Conservation (phyloP, 306 rosid species). For the Nissolia schottii region DNA sequence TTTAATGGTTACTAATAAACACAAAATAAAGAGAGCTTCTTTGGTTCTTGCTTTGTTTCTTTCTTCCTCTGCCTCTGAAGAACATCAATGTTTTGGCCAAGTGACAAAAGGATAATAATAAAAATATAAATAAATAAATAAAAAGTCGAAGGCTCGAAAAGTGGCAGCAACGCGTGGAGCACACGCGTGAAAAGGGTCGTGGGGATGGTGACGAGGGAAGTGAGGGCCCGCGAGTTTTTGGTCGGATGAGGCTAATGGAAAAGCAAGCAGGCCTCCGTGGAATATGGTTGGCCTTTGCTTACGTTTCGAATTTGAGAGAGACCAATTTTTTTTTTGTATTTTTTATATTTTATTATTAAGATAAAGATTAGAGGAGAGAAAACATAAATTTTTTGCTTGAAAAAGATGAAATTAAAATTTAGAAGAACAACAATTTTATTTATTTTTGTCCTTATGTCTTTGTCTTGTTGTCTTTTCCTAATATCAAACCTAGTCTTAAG, state of each 20-base stretch:
- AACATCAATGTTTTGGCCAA: not conserved
- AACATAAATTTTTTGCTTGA: too few species aligned
- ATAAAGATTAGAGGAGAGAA: too few species aligned
- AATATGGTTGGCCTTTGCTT: slow-evolving; percentile 16
- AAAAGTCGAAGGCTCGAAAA: not conserved
- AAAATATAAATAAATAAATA: not conserved
- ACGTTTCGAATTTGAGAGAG: too few species aligned
- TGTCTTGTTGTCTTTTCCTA: too few species aligned
- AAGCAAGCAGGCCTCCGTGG: not conserved
- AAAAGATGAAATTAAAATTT: too few species aligned
- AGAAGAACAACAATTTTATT: too few species aligned
- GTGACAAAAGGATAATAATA: too few species aligned
- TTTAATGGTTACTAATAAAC: not conserved
- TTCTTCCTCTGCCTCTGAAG: not conserved
- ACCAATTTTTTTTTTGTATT: too few species aligned
- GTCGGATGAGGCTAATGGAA: slow-evolving; percentile 27
- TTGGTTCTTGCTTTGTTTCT: not conserved
- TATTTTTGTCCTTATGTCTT: too few species aligned
- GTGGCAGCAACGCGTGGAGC: not conserved
- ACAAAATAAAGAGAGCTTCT: not conserved
- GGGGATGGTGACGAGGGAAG: not conserved
- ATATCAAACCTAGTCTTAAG: too few species aligned
- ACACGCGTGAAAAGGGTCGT: slow-evolving; percentile 20
- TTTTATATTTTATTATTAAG: too few species aligned
- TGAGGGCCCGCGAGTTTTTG: slow-evolving; percentile 39